Conservation (phyloP, 2,329 filamentous ascomycete species). For the Ceratocystis cacaofunesta region DNA sequence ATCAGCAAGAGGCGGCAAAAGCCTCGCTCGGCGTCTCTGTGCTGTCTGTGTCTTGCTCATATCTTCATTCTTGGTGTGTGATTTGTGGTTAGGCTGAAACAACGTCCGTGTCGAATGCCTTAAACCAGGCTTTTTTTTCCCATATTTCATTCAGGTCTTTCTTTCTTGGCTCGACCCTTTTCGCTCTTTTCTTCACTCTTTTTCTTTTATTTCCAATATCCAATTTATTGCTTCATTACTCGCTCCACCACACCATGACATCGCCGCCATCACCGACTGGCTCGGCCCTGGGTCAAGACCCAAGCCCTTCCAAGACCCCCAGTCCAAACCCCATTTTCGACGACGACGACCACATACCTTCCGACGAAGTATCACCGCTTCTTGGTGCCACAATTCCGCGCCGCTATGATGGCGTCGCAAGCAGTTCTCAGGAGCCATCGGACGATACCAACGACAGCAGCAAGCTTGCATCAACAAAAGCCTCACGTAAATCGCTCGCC, state of each 20-base stretch:
- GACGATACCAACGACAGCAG: slow-evolving; percentile 18
- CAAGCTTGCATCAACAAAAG: slow-evolving; percentile 20
- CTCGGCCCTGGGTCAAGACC: neutral
- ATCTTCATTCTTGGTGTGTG: neutral
- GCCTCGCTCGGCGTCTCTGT: neutral
- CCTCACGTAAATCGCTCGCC: slow-evolving; percentile 39
- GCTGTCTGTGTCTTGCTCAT: neutral
- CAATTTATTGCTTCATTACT: neutral
- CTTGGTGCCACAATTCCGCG: slow-evolving; percentile 28
- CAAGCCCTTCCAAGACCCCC: neutral
- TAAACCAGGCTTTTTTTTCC: neutral
- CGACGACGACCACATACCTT: slow-evolving; percentile 21
- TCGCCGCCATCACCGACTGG: neutral
- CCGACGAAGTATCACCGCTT: slow-evolving; percentile 38
- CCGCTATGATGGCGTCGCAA: slow-evolving; percentile 28
- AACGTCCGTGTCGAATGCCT: neutral
- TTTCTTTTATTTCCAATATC: neutral
- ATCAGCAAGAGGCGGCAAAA: neutral
- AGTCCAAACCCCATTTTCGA: slow-evolving; percentile 18
- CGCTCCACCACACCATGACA: neutral
- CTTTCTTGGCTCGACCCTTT: neutral
- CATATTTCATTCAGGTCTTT: neutral
- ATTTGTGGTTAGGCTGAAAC: slow-evolving; percentile 9
- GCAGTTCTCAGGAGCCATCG: slow-evolving; percentile 19
- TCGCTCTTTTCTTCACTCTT: neutral